Base-by-base conservation (phyloP, 768 basidiomycete species). In the Amanita molliuscula region DNA sequence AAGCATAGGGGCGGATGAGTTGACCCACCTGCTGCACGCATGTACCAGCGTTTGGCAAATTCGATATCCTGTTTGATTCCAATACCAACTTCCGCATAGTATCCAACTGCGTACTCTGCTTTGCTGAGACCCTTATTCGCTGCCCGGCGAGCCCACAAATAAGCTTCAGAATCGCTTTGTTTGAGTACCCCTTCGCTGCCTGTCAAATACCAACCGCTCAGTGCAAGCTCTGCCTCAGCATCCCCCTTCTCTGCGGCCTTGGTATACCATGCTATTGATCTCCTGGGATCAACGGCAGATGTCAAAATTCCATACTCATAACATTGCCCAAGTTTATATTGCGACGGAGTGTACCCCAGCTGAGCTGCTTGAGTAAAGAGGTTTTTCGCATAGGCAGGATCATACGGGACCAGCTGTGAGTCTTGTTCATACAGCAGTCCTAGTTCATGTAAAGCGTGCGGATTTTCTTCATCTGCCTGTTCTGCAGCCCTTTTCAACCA, bases 81-180 rank as follows among this genome's bases (percentile, higher is more conserved):
- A 56, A 99, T 99, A 2, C 94, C 96, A 9, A 94, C 86, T 65
- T 98, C 96, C 0, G 92, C 90, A 64, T 98, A 99, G 66, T 97
- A 96, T 21, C 95, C 96, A 16, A 98, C 95, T 8, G 96, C 96
- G 67, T 97, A 99, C 66, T 99, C 96, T 0, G 96, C 96, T 65
- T 96, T 97, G 62, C 86, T 86, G 58, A 96, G 62, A 5, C 95
- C 96, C 66, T 96, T 97, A 66, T 97, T 96, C 20, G 93, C 96
- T 15, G 94, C 93, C 48, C 90, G 79, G 28, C 94, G 75, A 9
- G 95, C 96, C 96, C 96, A 99, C 35, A 99, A 66, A 65, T 96
- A 99, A n/a, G 96, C 96, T 64, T 99, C 96, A 2, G 87, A 88
- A 65, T 99, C 96, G 59, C 89, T 93, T 72, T 98, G 96, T 67